A percentile compares a stretch with the other conserved stretches of the same genome.
These are phyloP conservation scores for Pisolithus tinctorius DNA, from an alignment of 768 basidiomycete species.

Conservation along the genomic window DNA sequence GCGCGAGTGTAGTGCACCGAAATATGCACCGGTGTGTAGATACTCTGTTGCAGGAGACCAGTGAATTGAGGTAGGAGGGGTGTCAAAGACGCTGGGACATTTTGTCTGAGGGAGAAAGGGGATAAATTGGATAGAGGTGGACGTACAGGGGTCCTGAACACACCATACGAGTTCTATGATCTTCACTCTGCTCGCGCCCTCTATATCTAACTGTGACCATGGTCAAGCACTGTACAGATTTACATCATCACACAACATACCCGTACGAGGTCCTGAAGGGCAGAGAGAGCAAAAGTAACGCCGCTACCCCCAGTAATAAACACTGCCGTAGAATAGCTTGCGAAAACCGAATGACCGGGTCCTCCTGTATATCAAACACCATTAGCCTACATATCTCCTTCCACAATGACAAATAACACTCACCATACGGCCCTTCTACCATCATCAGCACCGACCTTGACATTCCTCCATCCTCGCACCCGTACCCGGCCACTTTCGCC, in stretches of 20 bases:
- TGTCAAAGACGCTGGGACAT: constrained; percentile 25
- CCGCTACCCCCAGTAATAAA: constrained; percentile 58
- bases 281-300: constrained; percentile 47
- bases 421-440: constrained; percentile 47
- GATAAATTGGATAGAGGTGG: constrained; percentile 5
- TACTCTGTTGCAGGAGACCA: constrained; percentile 30
- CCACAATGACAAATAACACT: not conserved
- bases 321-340: constrained; percentile 28
- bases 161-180: constrained; percentile 53
- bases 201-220: constrained; percentile 16
- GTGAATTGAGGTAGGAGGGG: constrained; percentile 33
- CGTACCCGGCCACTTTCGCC: constrained; percentile 27
- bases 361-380: not conserved
- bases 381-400: not conserved
- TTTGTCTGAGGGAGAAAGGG: not conserved
- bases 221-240: not conserved
- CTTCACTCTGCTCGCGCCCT: constrained; percentile 32
- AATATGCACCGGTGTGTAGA: constrained; percentile 30
- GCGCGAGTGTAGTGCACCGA: constrained; percentile 41
- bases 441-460: constrained; percentile 26
- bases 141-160: constrained; percentile 37
- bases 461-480: constrained; percentile 13
- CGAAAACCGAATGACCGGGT: constrained; percentile 14
- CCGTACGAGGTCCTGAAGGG: constrained; percentile 49
- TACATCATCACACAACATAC: constrained; percentile 10